Evolutionary conservation across 2,329 filamentous ascomycete species (phyloP), one percentile per base, ranked within the genome.

Genomic region (Nothomitra cinnamomea): DNA sequence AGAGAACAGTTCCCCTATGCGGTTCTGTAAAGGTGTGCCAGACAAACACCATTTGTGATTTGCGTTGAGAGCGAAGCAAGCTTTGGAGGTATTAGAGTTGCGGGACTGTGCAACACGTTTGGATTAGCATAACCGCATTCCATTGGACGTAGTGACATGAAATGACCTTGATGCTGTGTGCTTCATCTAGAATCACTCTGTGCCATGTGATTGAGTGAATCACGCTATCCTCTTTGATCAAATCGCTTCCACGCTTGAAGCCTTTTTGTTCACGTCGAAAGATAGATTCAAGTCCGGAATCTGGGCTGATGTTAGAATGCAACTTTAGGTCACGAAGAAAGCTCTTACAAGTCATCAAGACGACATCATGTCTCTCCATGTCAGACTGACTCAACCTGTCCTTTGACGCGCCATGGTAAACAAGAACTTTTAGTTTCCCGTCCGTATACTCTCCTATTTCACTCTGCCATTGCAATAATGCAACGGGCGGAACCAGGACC

Each of bases 1-100:
- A 0, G 90, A 96, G 69, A 96, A 95, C 66, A 95, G 94, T 65
- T 96, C 90, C 62, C 92, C 90, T 59, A 96, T 96, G 53, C 90
- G 84, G 63, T 96, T 98, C 66, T 98, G 92, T 1, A 98, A 79
- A 0, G 92, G 92, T 1, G 92, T 98, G 7, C 92, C 92, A 15
- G 86, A 92, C 56, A 98, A 73, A 64, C 92, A 98, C 87, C 92
- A 96, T 61, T 94, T 94, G 69, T 92, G 95, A 17, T 77, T 80
- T 17, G 85, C 85, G 56, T 88, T 82, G 42, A 98, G 72, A 1
- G 89, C 88, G 64, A 96, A 96, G 65, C 90, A 96, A 41, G 92
- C 90, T 67, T 87, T 94, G 21, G 92, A 92, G 12, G 92, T 92
- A 70, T 89, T 87, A 7, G 89, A 94, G 21, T 82, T 87, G 56